Base-by-base conservation (phyloP, 2,329 filamentous ascomycete genomes). In the Phialophora chinensis region DNA sequence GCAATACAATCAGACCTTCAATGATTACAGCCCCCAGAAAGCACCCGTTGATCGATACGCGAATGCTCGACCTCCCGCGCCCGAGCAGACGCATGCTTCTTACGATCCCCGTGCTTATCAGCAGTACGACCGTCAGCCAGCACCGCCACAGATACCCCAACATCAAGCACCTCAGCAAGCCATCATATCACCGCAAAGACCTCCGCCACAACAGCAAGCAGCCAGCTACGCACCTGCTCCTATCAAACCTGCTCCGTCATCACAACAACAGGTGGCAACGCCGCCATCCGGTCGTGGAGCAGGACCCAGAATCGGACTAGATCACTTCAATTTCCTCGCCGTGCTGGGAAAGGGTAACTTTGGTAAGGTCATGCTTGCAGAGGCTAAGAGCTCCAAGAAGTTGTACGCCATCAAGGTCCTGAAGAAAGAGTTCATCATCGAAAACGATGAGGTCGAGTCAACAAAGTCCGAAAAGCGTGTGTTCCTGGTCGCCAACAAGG, bases 391-490 rank as follows among this genome's bases (percentile, higher is more conserved):
- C 63, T 89, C 91, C 10, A 92, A 93, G 79, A 91, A 94, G 78
- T 84, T 99, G 7, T 99, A 98, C 77, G 95, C 95, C 65, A 99
- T 99, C 80, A 99, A 99, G 81, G 95, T 99, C 44, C 83, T 99
- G 73, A 99, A 99, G 86, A 99, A 99, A 82, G 95, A 99, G 79
- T 99, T 99, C 78, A 99, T 99, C 76, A 99, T 99, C 69, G 96
- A 99, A 78, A 97, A 99, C 72, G 95, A 99, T 76, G 95, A 99
- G 82, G 95, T 99, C 7, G 95, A 99, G 79, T 98, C 94, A 79
- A 97, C 93, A 50, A 88, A 94, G 71, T 99, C 95, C 0, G 95
- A 99, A 80, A 99, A 99, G 86, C 87, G 95, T 70, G 96, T 99
- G 17, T 97, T 98, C 82, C 79, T 99, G 77, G 91, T 99, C 76